These are phyloP conservation scores for Aspergillus fijiensis DNA, from an alignment of 2,329 filamentous ascomycete genomes.

Conservation along the genomic window DNA sequence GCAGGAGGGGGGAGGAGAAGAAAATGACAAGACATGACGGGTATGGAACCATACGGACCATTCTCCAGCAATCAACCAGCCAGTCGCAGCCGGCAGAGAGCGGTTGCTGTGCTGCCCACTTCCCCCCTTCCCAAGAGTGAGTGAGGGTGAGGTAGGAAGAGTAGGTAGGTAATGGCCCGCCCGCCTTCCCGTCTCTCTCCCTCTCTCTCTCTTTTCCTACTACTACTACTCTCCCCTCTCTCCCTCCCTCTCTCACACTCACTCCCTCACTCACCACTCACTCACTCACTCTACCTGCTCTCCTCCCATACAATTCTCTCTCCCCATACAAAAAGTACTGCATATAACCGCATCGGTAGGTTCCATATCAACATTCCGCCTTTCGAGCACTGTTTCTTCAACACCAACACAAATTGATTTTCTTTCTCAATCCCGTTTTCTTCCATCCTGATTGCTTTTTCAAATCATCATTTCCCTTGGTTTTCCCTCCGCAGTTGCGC, in stretches of 20 bases:
- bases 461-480: constrained; percentile 18
- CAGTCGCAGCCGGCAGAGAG: constrained; percentile 26
- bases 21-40: constrained; percentile 18
- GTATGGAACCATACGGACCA: constrained; percentile 26
- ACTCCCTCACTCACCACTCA: constrained; percentile 28
- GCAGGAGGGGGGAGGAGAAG: constrained; percentile 6
- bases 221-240: constrained; percentile 36
- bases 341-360: constrained; percentile 38
- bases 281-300: constrained; percentile 33
- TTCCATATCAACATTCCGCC: constrained; percentile 32
- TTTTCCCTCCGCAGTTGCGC: constrained; percentile 26
- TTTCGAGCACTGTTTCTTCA: constrained; percentile 25
- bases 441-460: constrained; percentile 10
- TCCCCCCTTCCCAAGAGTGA: constrained; percentile 22
- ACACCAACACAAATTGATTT: constrained; percentile 29
- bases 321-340: constrained; percentile 43
- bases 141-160: background rate
- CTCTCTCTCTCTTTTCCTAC: constrained; percentile 28
- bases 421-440: constrained; percentile 18
- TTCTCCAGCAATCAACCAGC: constrained; percentile 24
- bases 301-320: constrained; percentile 32
- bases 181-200: constrained; percentile 23
- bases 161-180: constrained; percentile 24
- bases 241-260: constrained; percentile 32
- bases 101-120: constrained; percentile 26